Conservation (phyloP, 257 asterid genomes). For the Jasminum sambac region DNA sequence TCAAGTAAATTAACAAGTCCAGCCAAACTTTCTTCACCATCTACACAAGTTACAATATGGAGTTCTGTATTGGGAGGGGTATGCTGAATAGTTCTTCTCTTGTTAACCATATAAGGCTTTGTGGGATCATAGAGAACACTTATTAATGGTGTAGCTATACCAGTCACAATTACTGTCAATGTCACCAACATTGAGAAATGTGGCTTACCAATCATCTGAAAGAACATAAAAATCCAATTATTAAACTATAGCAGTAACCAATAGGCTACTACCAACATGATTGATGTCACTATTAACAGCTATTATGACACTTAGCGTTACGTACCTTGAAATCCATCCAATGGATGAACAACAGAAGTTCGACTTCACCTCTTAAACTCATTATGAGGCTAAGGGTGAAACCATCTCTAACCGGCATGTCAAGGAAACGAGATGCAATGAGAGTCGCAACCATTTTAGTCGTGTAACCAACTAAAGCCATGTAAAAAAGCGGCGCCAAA, state of each 20-base stretch:
- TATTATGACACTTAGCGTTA: no score
- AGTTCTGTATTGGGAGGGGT: constrained; percentile 51
- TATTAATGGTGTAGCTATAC: constrained; percentile 54
- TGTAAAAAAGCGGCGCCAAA: constrained; percentile 44
- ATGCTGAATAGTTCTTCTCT: constrained; percentile 69
- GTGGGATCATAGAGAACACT: constrained; percentile 68
- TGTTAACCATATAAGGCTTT: constrained; percentile 73
- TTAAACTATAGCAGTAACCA: not conserved
- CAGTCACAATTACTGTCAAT: constrained; percentile 40
- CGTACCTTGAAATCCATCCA: constrained; percentile 67
- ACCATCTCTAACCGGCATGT: constrained; percentile 59
- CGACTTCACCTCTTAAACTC: constrained; percentile 80
- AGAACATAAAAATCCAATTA: constrained; percentile 1
- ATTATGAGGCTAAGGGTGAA: constrained; percentile 61
- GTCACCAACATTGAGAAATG: constrained; percentile 57
- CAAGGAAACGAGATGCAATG: constrained; percentile 36
- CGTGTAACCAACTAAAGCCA: constrained; percentile 36
- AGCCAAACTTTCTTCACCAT: constrained; percentile 45
- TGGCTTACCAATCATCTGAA: constrained; percentile 60
- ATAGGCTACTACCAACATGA: no score
- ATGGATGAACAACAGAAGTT: constrained; percentile 60
- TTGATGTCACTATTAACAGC: no score
- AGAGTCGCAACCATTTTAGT: constrained; percentile 45
- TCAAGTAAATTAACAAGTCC: constrained; percentile 54
- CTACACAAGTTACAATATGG: constrained; percentile 51